phyloP scores from a whole-genome alignment of 805 yeast species.

The Barnettozyma vustinii region DNA sequence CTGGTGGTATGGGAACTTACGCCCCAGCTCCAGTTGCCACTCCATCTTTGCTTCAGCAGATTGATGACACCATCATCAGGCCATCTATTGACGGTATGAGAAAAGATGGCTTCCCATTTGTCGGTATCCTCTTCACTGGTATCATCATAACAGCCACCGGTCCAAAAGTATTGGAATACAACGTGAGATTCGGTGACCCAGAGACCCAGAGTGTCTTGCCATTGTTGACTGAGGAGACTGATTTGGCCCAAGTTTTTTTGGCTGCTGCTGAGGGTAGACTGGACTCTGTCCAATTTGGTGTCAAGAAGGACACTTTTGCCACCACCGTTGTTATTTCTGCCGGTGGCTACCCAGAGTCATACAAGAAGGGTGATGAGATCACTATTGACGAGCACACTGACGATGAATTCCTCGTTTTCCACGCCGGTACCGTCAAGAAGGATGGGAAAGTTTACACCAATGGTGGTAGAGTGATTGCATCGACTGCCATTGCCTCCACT shows the following conservation, averaged over 20 bases:
- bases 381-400: conserved; percentile 38
- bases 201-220: conserved; percentile 97
- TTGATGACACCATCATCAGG: conserved; percentile 69
- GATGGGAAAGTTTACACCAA: conserved; percentile 67
- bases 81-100: conserved; percentile 97
- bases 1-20: conserved; percentile 99
- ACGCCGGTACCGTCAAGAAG: conserved; percentile 78
- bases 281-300: conserved; percentile 68
- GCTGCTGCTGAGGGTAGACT: conserved; percentile 94
- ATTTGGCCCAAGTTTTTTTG: conserved; percentile 83
- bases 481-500: conserved; percentile 77
- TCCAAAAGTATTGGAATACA: conserved; percentile 94
- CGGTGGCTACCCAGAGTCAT: conserved; percentile 91
- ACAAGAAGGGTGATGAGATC: conserved; percentile 82
- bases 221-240: conserved; percentile 75
- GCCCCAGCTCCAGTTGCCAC: conserved; percentile 98
- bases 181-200: conserved; percentile 98
- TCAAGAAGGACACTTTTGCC: conserved; percentile 52
- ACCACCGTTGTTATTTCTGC: conserved; percentile 96
- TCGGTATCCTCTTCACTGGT: conserved; percentile 94
- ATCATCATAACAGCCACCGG: conserved; percentile 83
- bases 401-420: conserved; percentile 72
- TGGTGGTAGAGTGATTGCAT: conserved; percentile 97
- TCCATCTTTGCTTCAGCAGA: conserved; percentile 59
- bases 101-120: conserved; percentile 89